A percentile compares a stretch with the other conserved stretches of the same genome.
phyloP scores from a whole-genome alignment of 345 rosid genomes.

The Dipteronia dyeriana region DNA sequence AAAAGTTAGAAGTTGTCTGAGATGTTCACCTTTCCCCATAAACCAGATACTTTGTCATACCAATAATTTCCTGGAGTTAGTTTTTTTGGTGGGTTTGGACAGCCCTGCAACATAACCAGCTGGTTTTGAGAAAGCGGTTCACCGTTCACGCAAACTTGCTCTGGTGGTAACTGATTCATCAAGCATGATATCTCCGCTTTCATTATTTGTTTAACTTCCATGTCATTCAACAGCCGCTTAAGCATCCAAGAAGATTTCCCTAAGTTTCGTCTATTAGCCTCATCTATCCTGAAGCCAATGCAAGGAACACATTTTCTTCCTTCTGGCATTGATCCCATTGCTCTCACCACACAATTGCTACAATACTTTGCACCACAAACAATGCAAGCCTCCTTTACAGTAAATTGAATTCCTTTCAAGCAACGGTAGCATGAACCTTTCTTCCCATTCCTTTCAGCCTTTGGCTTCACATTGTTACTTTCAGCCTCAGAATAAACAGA shows the following conservation, averaged over 20 bases:
- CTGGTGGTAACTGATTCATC: slow-evolving; percentile 73
- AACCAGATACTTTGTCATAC: slow-evolving; percentile 83
- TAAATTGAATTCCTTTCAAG: slow-evolving; percentile 58
- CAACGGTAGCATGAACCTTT: slow-evolving; percentile 83
- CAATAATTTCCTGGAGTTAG: slow-evolving; percentile 79
- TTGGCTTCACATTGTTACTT: slow-evolving; percentile 32
- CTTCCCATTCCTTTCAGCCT: slow-evolving; percentile 62
- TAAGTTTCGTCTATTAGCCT: slow-evolving; percentile 51
- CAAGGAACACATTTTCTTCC: slow-evolving; percentile 85
- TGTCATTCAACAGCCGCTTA: slow-evolving; percentile 46
- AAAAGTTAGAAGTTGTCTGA: slow-evolving; percentile 9
- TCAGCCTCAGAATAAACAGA: slow-evolving; percentile 38
- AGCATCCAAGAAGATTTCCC: slow-evolving; percentile 72
- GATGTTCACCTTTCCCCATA: slow-evolving; percentile 87
- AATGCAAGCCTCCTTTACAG: slow-evolving; percentile 75
- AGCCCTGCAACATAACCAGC: slow-evolving; percentile 54
- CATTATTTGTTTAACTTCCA: slow-evolving; percentile 62
- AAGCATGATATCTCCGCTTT: slow-evolving; percentile 52
- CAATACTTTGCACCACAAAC: slow-evolving; percentile 90
- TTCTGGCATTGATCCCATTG: slow-evolving; percentile 92
- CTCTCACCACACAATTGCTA: slow-evolving; percentile 61
- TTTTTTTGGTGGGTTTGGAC: slow-evolving; percentile 68
- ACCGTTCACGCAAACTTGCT: slow-evolving; percentile 58
- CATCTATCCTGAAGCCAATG: slow-evolving; percentile 69
- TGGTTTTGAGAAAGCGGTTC: slow-evolving; percentile 48